phyloP scores from a whole-genome alignment of 805 yeast genomes.

The Kockiozyma suomiensis region DNA sequence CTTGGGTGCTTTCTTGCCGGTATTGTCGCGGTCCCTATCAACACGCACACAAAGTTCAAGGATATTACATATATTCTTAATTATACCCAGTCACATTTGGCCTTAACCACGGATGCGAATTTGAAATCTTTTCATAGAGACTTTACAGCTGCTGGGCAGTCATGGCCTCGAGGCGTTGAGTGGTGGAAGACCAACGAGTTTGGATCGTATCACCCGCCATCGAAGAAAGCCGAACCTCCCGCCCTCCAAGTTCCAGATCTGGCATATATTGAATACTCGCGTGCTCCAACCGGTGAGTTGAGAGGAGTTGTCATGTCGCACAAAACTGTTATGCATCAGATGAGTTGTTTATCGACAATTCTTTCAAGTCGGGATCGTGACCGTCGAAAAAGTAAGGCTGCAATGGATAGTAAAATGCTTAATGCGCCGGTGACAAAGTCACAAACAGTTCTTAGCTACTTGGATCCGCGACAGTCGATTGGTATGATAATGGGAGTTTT shows the following conservation, averaged over 20 bases:
- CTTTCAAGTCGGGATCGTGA: constrained; percentile 48
- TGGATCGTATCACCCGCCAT: constrained; percentile 65
- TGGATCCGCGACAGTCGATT: constrained; percentile 76
- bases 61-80: constrained; percentile 75
- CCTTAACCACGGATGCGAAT: constrained; percentile 79
- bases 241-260: constrained; percentile 75
- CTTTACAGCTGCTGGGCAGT: constrained; percentile 49
- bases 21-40: constrained; percentile 91
- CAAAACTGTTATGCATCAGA: constrained; percentile 82
- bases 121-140: constrained; percentile 72
- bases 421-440: constrained; percentile 47
- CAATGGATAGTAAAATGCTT: not conserved
- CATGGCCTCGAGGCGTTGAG: constrained; percentile 73
- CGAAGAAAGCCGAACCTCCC: constrained; percentile 61
- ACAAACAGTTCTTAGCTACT: constrained; percentile 59
- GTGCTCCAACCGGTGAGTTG: constrained; percentile 86
- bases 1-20: constrained; percentile 93
- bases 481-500: constrained; percentile 83
- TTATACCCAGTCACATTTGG: constrained; percentile 73
- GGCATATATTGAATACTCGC: constrained; percentile 90
- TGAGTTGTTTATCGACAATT: constrained; percentile 71
- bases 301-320: constrained; percentile 94
- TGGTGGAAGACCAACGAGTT: constrained; percentile 86
- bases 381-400: constrained; percentile 1
- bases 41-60: constrained; percentile 59